A percentile compares a stretch with the other conserved stretches of the same genome.
Evolutionary conservation across 2,329 filamentous ascomycete species (phyloP).

Genomic region (Venturia nashicola): DNA sequence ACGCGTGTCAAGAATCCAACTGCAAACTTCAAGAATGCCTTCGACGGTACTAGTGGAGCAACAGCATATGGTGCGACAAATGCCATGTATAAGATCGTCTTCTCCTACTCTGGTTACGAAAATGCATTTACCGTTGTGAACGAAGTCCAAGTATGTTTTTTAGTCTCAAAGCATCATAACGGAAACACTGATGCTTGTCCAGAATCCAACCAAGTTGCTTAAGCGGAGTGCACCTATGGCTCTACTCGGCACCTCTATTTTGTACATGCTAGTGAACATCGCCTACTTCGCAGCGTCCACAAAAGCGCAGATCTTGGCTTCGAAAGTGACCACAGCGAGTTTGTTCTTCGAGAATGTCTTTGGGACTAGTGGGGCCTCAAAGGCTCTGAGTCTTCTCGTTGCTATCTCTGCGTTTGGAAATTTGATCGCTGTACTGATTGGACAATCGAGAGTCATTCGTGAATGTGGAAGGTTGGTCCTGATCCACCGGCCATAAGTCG

Average conservation of each 20-base stretch:
- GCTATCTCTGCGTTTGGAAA: conserved; percentile 51
- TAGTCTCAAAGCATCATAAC: background rate
- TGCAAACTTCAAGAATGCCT: conserved; percentile 43
- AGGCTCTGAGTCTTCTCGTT: conserved; percentile 37
- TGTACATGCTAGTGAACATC: conserved; percentile 53
- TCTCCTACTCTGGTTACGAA: conserved; percentile 54
- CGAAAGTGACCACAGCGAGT: conserved; percentile 49
- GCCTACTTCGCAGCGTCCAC: conserved; percentile 53
- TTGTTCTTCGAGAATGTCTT: conserved; percentile 52
- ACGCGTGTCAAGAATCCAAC: conserved; percentile 36
- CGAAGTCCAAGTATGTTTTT: conserved; percentile 33
- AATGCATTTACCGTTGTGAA: conserved; percentile 51
- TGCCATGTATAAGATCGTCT: conserved; percentile 46
- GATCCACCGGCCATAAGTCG: background rate
- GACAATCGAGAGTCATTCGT: conserved; percentile 46
- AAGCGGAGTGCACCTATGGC: conserved; percentile 45
- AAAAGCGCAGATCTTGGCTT: conserved; percentile 43
- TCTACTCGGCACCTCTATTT: conserved; percentile 43
- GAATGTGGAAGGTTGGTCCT: conserved; percentile 52
- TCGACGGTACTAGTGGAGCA: conserved; percentile 16
- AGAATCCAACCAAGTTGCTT: conserved; percentile 40
- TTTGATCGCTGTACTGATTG: conserved; percentile 48
- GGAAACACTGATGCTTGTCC: background rate
- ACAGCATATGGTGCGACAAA: conserved; percentile 13
- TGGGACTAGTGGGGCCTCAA: conserved; percentile 38